A percentile compares a stretch with the other conserved stretches of the same genome.
These are phyloP conservation scores for Rozella allomycis DNA, from an alignment of 371 early-diverging fungal species.

Conservation along the genomic window DNA sequence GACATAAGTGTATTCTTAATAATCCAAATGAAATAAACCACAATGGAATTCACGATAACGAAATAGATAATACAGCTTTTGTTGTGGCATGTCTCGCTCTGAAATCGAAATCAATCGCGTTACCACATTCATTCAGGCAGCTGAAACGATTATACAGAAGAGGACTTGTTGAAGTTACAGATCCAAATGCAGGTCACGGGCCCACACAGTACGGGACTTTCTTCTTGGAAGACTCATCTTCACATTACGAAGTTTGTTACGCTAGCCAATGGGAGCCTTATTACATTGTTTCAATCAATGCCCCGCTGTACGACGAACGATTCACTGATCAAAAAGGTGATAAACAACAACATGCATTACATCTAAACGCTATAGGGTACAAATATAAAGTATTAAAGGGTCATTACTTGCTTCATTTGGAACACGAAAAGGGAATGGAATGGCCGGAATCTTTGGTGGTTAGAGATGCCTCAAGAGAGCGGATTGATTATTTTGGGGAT, in stretches of 20 bases:
- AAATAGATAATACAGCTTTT: too few relatives aligned
- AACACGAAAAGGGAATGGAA: constrained; percentile 28
- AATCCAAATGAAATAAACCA: too few relatives aligned
- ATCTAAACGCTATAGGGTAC: constrained; percentile 32
- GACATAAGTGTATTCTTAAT: too few relatives aligned
- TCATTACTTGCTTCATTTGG: constrained; percentile 32
- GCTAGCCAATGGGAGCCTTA: constrained; percentile 50
- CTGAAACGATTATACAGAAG: too few relatives aligned
- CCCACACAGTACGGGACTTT: constrained; percentile 12
- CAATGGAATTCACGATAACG: too few relatives aligned
- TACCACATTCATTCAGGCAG: too few relatives aligned
- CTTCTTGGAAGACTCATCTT: constrained; percentile 5
- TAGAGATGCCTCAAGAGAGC: too few relatives aligned
- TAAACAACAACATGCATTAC: constrained; percentile 36
- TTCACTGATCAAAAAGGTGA: constrained; percentile 42
- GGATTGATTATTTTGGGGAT: too few relatives aligned
- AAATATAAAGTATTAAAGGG: constrained; percentile 25
- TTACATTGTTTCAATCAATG: constrained; percentile 17
- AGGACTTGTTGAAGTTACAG: constrained; percentile 34
- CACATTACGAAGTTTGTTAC: constrained; percentile 36
- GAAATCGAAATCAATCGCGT: too few relatives aligned
- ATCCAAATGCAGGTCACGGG: constrained; percentile 31
- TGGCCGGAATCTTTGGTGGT: too few relatives aligned
- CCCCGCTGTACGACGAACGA: constrained; percentile 32
- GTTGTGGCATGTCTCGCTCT: too few relatives aligned